These are phyloP conservation scores for Russula sp. DNA, from an alignment of 768 basidiomycete species.

Conservation along the genomic window DNA sequence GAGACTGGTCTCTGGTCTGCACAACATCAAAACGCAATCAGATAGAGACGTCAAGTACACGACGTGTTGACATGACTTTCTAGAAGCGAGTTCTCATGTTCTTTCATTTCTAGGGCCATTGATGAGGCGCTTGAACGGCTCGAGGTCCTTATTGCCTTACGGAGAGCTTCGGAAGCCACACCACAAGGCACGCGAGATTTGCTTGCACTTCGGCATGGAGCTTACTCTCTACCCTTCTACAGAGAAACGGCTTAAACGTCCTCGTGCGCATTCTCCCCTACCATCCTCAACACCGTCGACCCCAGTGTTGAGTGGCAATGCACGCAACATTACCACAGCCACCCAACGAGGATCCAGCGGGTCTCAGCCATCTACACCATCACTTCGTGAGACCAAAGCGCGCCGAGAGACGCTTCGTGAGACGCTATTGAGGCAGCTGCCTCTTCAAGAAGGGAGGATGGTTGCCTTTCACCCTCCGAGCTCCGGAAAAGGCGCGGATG, in stretches of 20 bases:
- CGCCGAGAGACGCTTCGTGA: conserved; percentile 57
- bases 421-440: conserved; percentile 49
- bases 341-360: conserved; percentile 52
- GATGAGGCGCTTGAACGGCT: conserved; percentile 66
- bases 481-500: conserved; percentile 48
- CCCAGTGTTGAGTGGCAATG: conserved; percentile 27
- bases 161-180: conserved; percentile 57
- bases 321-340: conserved; percentile 48
- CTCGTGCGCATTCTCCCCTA: conserved; percentile 60
- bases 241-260: conserved; percentile 67
- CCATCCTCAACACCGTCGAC: conserved; percentile 37
- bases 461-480: conserved; percentile 67
- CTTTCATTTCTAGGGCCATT: conserved; percentile 44
- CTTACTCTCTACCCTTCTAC: not conserved
- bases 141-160: conserved; percentile 59
- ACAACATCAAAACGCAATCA: conserved; percentile 51
- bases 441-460: conserved; percentile 65
- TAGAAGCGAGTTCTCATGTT: not conserved
- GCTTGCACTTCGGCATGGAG: not conserved
- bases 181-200: conserved; percentile 34
- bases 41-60: conserved; percentile 57
- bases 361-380: conserved; percentile 41
- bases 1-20: conserved; percentile 53
- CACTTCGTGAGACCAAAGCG: conserved; percentile 59
- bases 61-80: conserved; percentile 2